These are phyloP conservation scores for Fusarium tricinctum DNA, from an alignment of 2,329 filamentous ascomycete species.

Conservation along the genomic window DNA sequence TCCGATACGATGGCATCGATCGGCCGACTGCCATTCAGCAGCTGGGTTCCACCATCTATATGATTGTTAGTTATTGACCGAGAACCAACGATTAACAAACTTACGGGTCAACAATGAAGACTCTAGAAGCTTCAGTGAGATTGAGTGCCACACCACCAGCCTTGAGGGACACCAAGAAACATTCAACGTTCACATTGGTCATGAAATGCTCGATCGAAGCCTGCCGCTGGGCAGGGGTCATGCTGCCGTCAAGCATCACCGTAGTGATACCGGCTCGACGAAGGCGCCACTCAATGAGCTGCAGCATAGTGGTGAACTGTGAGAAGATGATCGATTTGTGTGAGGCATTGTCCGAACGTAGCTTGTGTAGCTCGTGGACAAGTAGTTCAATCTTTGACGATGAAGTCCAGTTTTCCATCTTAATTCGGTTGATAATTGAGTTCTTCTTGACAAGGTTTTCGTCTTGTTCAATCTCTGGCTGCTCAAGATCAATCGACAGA, in stretches of 20 bases:
- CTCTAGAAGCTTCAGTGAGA: constrained; percentile 91
- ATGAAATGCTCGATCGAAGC: constrained; percentile 97
- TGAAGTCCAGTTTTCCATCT: constrained; percentile 98
- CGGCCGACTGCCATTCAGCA: constrained; percentile 98
- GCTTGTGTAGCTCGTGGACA: constrained; percentile 91
- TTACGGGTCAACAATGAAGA: constrained; percentile 97
- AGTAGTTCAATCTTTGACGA: constrained; percentile 98
- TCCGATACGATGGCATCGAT: constrained; percentile 93
- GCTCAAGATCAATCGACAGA: constrained; percentile 91
- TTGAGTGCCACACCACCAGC: constrained; percentile 96
- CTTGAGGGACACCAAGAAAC: constrained; percentile 95
- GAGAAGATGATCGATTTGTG: constrained; percentile 98
- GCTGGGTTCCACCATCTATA: constrained; percentile 99
- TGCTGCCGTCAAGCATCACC: constrained; percentile 97
- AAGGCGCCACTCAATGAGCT: constrained; percentile 96
- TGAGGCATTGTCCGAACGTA: constrained; percentile 91
- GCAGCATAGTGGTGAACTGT: constrained; percentile 97
- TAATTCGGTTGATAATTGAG: constrained; percentile 98
- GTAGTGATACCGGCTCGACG: constrained; percentile 97
- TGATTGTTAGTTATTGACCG: constrained; percentile 45
- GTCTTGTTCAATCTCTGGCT: constrained; percentile 95
- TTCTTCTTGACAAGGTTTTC: constrained; percentile 90
- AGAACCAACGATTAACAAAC: constrained; percentile 54
- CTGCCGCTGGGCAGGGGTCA: constrained; percentile 94
- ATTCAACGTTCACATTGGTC: constrained; percentile 93